A percentile compares a stretch with the other conserved stretches of the same genome.
Evolutionary conservation across 345 rosid species (phyloP).

Genomic region (Cochlearia excelsa): DNA sequence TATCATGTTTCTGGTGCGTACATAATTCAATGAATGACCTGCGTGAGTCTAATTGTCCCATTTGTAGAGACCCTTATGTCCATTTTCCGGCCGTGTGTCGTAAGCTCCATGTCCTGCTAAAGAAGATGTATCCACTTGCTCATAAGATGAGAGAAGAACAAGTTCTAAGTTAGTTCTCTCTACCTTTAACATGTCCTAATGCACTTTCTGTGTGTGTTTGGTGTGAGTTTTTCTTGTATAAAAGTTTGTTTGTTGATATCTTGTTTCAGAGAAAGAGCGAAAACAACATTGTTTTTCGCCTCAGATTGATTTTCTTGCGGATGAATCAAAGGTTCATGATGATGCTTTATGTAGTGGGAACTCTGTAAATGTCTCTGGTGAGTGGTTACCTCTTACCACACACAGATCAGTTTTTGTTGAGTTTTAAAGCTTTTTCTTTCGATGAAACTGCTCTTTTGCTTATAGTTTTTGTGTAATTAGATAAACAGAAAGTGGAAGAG

Average conservation of each 20-base stretch:
- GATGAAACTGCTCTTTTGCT: no score
- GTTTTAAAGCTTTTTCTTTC: no score
- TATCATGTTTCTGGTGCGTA: conserved; percentile 95
- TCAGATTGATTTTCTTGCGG: no score
- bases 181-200: neutral
- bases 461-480: conserved; percentile 4
- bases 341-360: conserved; percentile 25
- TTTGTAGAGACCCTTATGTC: conserved; percentile 61
- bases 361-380: conserved; percentile 24
- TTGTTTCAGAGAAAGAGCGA: conserved; percentile 62
- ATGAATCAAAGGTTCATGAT: conserved; percentile 26
- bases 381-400: conserved; percentile 25
- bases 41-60: conserved; percentile 53
- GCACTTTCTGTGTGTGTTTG: no score
- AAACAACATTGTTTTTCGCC: conserved; percentile 42
- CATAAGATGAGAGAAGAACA: conserved; percentile 53
- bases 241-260: conserved; percentile 11
- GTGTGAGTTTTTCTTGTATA: no score
- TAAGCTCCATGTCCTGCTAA: conserved; percentile 60
- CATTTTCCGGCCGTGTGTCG: conserved; percentile 65
- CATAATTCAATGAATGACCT: conserved; percentile 51
- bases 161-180: conserved; percentile 46
- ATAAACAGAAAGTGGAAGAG: conserved; percentile 24
- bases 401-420: no score
- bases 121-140: conserved; percentile 60